Base-by-base conservation (phyloP, 139 green algal genomes). In the Micractinium sp. region DNA sequence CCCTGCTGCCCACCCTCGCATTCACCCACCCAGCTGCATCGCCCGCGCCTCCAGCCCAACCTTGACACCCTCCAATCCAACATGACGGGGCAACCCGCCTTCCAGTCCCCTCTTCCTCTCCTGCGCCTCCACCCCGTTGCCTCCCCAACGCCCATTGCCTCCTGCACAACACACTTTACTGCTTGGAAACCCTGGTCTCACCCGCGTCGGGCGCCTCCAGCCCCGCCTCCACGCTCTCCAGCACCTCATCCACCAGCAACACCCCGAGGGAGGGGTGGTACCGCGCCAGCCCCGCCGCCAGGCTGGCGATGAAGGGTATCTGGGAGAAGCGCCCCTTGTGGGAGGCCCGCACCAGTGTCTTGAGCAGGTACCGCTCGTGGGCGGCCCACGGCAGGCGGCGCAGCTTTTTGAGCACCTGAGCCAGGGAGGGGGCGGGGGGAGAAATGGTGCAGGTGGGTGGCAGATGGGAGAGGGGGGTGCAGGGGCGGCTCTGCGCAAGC, bases 191-290 rank as follows among this genome's bases (percentile, higher is more conserved):
- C n/a, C n/a, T n/a, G n/a, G n/a, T 39, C 75, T 2, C 85, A 92
- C 89, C 90, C 25, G 86, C 41, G 36, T 90, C 31, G 53, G 94
- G 85, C 41, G 83, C 81, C 89, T 99, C 96, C 86, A 98, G 88
- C 15, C 95, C 96, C 36, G 86, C 79, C 27, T 95, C 91, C n/a
- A 99, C 91, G 41, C 98, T 95, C 88, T 99, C 97, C 75, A 99
- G 89, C 75, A 98, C 91, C 27, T 84, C 83, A 81, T 99, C 97
- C 78, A 98, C 94, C 61, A 99, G 86, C 13, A 85, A 90, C 18
- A 99, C 87, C 2, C 91, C 94, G 36, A 98, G 82, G 47, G 92
- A 93, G 74, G 97, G 95, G 86, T 99, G 95, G 87, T 97, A 98
- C 83, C 95, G 93, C 0, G 93, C 87, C 35, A 99, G 93, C 12